A percentile compares a stretch with the other conserved stretches of the same genome.
Conservation (phyloP, 352 stramenopile species). For the Phytophthora idaei region DNA sequence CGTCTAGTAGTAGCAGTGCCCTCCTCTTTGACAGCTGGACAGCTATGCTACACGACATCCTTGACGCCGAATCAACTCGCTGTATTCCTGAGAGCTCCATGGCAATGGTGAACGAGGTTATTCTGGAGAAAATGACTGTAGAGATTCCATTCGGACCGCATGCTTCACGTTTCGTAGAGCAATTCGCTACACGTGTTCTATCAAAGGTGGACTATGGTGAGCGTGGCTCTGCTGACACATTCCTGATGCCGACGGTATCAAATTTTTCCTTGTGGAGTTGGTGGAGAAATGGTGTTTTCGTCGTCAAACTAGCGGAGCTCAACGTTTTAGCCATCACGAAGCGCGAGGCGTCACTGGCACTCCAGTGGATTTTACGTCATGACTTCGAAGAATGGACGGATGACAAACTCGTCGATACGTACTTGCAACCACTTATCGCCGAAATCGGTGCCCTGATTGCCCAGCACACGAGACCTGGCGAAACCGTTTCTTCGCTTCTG, state of each 20-base stretch:
- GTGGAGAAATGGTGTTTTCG: slow-evolving; percentile 40
- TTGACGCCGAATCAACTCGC: slow-evolving; percentile 8
- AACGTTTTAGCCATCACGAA: slow-evolving; percentile 23
- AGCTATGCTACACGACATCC: slow-evolving; percentile 26
- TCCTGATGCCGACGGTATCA: slow-evolving; percentile 15
- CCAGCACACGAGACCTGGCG: slow-evolving; percentile 20
- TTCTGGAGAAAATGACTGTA: slow-evolving; percentile 25
- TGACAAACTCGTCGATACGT: slow-evolving; percentile 5
- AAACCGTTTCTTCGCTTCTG: slow-evolving; percentile 39
- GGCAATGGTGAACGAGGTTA: slow-evolving; percentile 24
- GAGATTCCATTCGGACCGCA: slow-evolving; percentile 32
- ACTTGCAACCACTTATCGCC: slow-evolving; percentile 32
- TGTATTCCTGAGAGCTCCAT: slow-evolving; percentile 21
- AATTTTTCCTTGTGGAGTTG: slow-evolving; percentile 34
- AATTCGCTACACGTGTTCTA: slow-evolving; percentile 37
- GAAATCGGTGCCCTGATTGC: slow-evolving; percentile 29
- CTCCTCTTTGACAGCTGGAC: slow-evolving; percentile 41
- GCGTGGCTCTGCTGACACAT: slow-evolving; percentile 9
- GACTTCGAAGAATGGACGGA: slow-evolving; percentile 41
- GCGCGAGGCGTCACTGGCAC: slow-evolving; percentile 30
- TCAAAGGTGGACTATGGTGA: slow-evolving; percentile 33
- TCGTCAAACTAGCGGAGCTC: slow-evolving; percentile 30
- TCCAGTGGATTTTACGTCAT: slow-evolving; percentile 46
- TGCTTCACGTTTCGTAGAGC: slow-evolving; percentile 20
- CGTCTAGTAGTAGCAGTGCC: slow-evolving; percentile 11